A percentile compares a stretch with the other conserved stretches of the same genome.
These are phyloP conservation scores for Litchi chinensis DNA, from an alignment of 345 rosid genomes.

Conservation along the genomic window DNA sequence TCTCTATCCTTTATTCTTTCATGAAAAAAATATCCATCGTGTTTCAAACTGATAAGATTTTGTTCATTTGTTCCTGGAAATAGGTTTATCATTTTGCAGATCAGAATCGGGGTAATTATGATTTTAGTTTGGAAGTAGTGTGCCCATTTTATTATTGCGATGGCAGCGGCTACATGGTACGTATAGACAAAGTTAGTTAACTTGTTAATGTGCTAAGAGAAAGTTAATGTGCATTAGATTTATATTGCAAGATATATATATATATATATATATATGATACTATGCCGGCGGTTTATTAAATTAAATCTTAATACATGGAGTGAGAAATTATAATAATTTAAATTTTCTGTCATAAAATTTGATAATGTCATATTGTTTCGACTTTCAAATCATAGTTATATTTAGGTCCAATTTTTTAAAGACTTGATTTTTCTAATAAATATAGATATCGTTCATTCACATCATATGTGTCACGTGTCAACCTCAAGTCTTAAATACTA, in stretches of 20 bases:
- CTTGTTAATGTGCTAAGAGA: neutral
- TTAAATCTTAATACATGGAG: too few relatives aligned
- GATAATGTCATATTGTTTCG: neutral
- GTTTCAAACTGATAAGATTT: neutral
- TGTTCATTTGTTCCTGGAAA: neutral
- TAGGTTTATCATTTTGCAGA: constrained; percentile 81
- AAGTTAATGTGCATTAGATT: neutral
- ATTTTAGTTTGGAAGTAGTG: constrained; percentile 39
- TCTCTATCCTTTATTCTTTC: neutral
- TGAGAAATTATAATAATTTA: neutral
- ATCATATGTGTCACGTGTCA: too few relatives aligned
- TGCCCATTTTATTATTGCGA: constrained; percentile 90
- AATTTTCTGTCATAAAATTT: neutral
- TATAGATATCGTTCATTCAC: too few relatives aligned
- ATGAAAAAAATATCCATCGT: too few relatives aligned
- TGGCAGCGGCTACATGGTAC: constrained; percentile 58
- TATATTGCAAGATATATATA: too few relatives aligned
- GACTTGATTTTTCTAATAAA: too few relatives aligned
- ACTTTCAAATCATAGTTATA: too few relatives aligned
- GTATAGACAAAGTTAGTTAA: neutral
- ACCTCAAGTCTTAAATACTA: too few relatives aligned
- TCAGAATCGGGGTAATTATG: constrained; percentile 56
- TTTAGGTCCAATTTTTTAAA: too few relatives aligned
- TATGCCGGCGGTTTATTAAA: too few relatives aligned
- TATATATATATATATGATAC: too few relatives aligned